Evolutionary conservation across 768 basidiomycete species (phyloP), one percentile per base, ranked within the genome.

Genomic region (Xerocomellus amylosporus): DNA sequence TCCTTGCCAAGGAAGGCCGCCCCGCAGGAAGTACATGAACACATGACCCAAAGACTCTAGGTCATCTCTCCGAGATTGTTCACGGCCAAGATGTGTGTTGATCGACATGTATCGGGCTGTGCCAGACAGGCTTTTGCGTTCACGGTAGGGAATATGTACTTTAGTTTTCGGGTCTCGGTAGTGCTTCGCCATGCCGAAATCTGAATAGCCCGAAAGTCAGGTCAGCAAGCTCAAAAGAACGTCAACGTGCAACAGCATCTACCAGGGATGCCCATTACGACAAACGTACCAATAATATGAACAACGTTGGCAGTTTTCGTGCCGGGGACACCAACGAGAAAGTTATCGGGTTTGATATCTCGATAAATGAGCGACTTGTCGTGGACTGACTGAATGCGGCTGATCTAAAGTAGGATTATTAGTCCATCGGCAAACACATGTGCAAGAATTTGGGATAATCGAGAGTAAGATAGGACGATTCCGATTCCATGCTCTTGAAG

Each of bases 161-260:
- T 93, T 97, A 17, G 93, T 93, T 75, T 96, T 98, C 0, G 96
- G 96, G 73, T 99, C 97, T 52, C 97, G 86, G 71, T 98, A 98
- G 73, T 98, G 94, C 74, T 99, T 99, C 47, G 96, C 96, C 97
- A 98, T 98, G 57, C 96, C 96, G 67, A 99, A 98, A 70, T 99
- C 96, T 88, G 73, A 15, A 72, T 15, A 30, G 24, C 17, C 19
- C 34, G 0, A 57, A 49, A 48, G 38, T 58, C 48, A 61, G 54
- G 49, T 58, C 22, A 58, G 19, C 5, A 54, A 24, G 24, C 36
- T n/a, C 42, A 33, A 48, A 8, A 19, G 33, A 53, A 55, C 17
- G 7, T 26, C 17, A 20, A 20, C 8, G 13, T 36, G 14, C n/a
- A 41, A 47, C 34, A 40, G 49, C n/a, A 49, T 52, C n/a, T 33